A percentile compares a stretch with the other conserved stretches of the same genome.
Evolutionary conservation across 306 rosid species (phyloP).

Genomic region (Pterocarpus santalinus): DNA sequence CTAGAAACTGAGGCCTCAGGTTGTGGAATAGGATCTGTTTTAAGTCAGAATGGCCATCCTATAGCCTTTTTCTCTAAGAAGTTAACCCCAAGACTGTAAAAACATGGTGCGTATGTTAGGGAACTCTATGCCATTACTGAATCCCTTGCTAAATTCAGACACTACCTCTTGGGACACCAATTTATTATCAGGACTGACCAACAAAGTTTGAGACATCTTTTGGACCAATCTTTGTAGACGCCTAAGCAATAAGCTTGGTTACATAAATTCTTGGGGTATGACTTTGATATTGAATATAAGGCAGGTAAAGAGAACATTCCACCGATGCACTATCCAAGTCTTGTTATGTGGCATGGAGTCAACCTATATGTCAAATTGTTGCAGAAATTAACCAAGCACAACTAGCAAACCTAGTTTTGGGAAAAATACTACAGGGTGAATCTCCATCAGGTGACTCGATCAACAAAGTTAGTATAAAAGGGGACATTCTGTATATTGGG

Average conservation of each 20-base stretch:
- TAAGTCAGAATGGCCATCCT: background rate
- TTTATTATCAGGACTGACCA: background rate
- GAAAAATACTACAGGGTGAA: too few species aligned
- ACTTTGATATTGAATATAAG: background rate
- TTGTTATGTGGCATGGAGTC: background rate
- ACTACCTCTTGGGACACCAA: background rate
- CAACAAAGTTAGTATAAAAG: too few species aligned
- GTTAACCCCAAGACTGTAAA: background rate
- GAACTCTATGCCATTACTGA: background rate
- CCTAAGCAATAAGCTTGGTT: background rate
- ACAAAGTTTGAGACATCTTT: background rate
- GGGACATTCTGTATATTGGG: too few species aligned
- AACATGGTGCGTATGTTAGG: background rate
- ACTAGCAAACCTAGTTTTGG: too few species aligned
- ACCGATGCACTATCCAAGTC: background rate
- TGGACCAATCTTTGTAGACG: background rate
- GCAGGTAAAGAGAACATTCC: background rate
- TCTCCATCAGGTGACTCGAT: too few species aligned
- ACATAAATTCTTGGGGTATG: background rate
- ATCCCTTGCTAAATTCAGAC: background rate
- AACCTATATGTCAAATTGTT: too few species aligned
- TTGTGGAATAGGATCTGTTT: too few species aligned
- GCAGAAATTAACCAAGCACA: too few species aligned
- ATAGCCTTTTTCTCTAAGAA: background rate
- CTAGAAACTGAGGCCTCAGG: too few species aligned